Base-by-base conservation (phyloP, 768 basidiomycete genomes). In the Stropharia rugosoannulata region DNA sequence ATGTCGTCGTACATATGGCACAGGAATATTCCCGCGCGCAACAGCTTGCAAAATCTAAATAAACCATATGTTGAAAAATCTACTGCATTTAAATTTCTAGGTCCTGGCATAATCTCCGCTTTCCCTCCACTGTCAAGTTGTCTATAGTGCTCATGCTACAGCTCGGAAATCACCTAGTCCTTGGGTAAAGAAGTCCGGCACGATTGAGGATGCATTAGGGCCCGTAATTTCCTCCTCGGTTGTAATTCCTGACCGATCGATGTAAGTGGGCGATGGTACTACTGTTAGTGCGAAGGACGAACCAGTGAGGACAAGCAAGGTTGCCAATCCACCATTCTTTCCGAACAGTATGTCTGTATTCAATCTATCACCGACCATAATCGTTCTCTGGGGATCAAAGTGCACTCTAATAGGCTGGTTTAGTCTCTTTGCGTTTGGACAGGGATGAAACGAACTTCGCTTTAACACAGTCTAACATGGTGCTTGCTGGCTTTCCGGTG, bases 301-400 rank as follows among this genome's bases (percentile, higher is more conserved):
- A 90, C 94, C 95, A n/a, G 93, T 95, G 62, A 98, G 74, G 54
- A 98, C 96, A 40, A 98, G 85, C 54, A 98, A 76, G 0, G 96
- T 98, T 15, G 88, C 70, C 18, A 97, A 79, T 25, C 93, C 93
- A 40, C 93, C 93, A 44, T 82, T 82, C 67, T 91, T 81, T 48
- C 96, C 97, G 65, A 98, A 99, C 49, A 90, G 73, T 63, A 99
- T 98, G 71, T 99, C 96, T 5, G 97, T 98, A 68, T 92, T 89
- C 61, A 99, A 79, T 57, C 96, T 84, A 73, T 99, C 96, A 40
- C 96, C 96, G 43, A 98, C 79, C 93, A 99, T 98, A 68, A 98
- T 85, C 13, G 95, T 95, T 50, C 86, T 78, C 57, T 80, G 74
- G 41, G 92, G 92, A 71, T 98, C 90, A 68, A 93, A 95, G 45